Base-by-base conservation (phyloP, 2,329 filamentous ascomycete species). In the Aspergillus glaucus region DNA sequence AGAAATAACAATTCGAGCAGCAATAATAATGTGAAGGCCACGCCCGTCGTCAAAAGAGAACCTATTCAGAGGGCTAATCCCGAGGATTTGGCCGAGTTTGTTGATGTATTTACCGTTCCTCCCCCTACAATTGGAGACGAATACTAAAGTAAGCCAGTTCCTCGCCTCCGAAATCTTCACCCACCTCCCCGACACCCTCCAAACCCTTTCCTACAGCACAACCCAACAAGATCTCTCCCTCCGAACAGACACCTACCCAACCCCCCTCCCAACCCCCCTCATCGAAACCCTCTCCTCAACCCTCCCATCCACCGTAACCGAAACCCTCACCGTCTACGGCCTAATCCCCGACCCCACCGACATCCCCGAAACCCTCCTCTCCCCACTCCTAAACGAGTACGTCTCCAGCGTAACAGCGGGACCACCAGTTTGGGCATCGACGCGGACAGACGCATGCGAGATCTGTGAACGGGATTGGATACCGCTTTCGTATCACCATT, bases 401-500 rank as follows among this genome's bases (percentile, higher is more conserved):
- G 71, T 89, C 10, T 63, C 70, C 0, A 64, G 76, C 1, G 71
- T 78, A 7, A 81, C 79, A 1, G 73, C 81, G 0, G 71, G 85
- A 0, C 87, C 88, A 0, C 85, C 86, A 0, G 74, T 81, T 6
- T 85, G 84, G 59, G 70, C 72, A 1, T 70, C 75, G 0, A 86
- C 84, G 1, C 77, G 79, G 21, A 68, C 73, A 0, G 63, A 68
- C 3, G 76, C 74, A 4, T 95, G 89, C 67, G 89, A 95, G 71
- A 79, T 94, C 21, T 94, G 88, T 65, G 79, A 75, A 1, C 76
- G 88, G 1, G 79, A 82, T 53, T 89, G 87, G 81, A 80, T 93
- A 19, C 81, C 82, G 7, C 68, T 93, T 52, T 87, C 85, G 1
- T 94, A 93, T 64, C 89, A 95, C 63, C 89, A 94, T 70, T 73